A percentile compares a stretch with the other conserved stretches of the same genome.
Conservation (phyloP, 2,329 filamentous ascomycete species). For the Dryadomyces quercivorus region DNA sequence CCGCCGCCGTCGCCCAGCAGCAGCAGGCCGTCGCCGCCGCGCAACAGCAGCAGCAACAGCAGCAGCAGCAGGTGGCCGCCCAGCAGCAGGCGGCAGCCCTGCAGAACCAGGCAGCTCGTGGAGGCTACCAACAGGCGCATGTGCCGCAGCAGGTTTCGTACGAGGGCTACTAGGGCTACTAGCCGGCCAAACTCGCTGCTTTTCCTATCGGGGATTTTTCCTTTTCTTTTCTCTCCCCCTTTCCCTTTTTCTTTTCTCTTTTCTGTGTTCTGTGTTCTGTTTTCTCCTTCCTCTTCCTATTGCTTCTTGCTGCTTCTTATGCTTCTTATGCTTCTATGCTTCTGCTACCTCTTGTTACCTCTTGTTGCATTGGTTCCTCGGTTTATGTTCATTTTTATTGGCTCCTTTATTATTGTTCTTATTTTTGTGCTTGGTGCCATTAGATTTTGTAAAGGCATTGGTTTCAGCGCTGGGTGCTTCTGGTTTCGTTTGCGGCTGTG, state of each 20-base stretch:
- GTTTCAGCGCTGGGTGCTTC: background rate
- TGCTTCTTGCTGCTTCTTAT: background rate
- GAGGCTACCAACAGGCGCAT: slow-evolving; percentile 14
- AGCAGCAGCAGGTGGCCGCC: background rate
- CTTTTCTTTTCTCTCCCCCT: background rate
- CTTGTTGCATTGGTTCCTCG: background rate
- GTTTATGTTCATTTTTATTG: background rate
- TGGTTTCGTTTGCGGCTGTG: background rate
- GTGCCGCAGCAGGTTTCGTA: slow-evolving; percentile 15
- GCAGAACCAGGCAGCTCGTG: slow-evolving; percentile 12
- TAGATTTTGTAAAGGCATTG: background rate
- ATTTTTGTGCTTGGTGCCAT: background rate
- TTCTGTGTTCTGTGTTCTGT: too few relatives aligned
- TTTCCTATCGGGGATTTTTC: background rate
- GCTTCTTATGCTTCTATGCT: too few relatives aligned
- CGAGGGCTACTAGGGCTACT: slow-evolving; percentile 14
- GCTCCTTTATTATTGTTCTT: background rate
- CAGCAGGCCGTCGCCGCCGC: background rate
- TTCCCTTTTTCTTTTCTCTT: too few relatives aligned
- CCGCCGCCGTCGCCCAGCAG: slow-evolving; percentile 4
- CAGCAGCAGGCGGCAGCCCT: slow-evolving; percentile 4
- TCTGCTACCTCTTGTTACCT: background rate
- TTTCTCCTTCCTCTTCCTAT: background rate
- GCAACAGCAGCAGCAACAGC: background rate
- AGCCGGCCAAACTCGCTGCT: background rate